A percentile compares a stretch with the other conserved stretches of the same genome.
Conservation (phyloP, 768 basidiomycete species). For the Leccinum imitatum region DNA sequence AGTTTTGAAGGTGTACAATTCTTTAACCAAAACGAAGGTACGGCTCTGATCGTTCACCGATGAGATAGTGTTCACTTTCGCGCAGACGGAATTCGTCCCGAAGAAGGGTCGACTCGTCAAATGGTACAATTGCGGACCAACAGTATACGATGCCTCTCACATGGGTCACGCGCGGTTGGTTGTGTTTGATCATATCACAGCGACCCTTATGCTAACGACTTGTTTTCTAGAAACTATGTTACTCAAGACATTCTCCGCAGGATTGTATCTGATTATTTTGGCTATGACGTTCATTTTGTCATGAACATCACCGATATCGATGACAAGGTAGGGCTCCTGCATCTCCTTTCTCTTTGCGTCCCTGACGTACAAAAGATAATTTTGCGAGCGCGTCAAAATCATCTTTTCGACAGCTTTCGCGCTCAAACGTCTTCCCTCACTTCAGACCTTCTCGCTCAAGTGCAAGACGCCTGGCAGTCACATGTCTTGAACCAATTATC, state of each 20-base stretch:
- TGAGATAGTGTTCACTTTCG: slow-evolving; percentile 5
- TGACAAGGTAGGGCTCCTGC: slow-evolving; percentile 74
- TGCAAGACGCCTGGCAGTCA: slow-evolving; percentile 61
- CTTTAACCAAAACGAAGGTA: slow-evolving; percentile 89
- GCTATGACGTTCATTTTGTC: slow-evolving; percentile 96
- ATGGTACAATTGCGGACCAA: slow-evolving; percentile 99
- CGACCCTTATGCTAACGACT: slow-evolving; percentile 2
- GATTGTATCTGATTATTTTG: slow-evolving; percentile 93
- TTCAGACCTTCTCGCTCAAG: slow-evolving; percentile 52
- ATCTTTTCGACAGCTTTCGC: slow-evolving; percentile 65
- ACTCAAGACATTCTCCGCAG: slow-evolving; percentile 40
- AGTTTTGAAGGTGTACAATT: slow-evolving; percentile 79
- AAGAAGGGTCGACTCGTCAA: slow-evolving; percentile 72
- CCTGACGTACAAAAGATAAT: slow-evolving; percentile 71
- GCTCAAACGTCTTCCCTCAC: slow-evolving; percentile 54
- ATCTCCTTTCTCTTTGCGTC: neutral
- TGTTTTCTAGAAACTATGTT: slow-evolving; percentile 74
- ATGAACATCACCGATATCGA: slow-evolving; percentile 99
- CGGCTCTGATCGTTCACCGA: slow-evolving; percentile 22
- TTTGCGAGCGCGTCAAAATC: slow-evolving; percentile 78
- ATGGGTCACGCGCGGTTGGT: slow-evolving; percentile 95
- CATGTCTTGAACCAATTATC: slow-evolving; percentile 64
- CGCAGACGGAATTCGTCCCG: slow-evolving; percentile 76
- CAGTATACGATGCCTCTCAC: slow-evolving; percentile 97
- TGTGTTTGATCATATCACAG: neutral